phyloP scores from a whole-genome alignment of 176 grass and related monocot genomes.

The Stipa capillata region DNA sequence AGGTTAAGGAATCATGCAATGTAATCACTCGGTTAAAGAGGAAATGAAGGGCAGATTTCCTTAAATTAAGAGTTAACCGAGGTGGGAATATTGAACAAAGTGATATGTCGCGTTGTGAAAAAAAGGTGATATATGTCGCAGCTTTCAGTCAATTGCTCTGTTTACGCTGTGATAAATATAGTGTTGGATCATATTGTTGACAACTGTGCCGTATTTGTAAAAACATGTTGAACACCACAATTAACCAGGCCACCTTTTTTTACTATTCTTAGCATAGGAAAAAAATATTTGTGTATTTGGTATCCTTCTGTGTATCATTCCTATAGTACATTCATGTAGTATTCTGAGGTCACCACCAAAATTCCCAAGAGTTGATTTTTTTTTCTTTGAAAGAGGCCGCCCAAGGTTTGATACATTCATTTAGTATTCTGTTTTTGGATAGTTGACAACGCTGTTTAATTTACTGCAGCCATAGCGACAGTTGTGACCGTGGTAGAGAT shows the following conservation, averaged over 20 bases:
- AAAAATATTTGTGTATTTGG: neutral
- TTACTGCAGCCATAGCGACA: conserved; percentile 54
- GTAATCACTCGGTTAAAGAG: too few species aligned
- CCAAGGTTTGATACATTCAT: neutral
- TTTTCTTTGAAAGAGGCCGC: too few species aligned
- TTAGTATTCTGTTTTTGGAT: neutral
- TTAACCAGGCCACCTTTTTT: neutral
- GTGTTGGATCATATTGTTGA: neutral
- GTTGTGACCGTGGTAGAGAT: conserved; percentile 68
- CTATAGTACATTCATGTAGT: neutral
- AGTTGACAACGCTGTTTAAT: neutral
- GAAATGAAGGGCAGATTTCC: too few species aligned
- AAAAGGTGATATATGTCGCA: neutral
- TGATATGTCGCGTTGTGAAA: too few species aligned
- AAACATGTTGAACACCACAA: neutral
- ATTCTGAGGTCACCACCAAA: neutral
- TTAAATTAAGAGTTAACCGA: too few species aligned
- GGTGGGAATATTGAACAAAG: neutral
- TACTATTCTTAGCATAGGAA: neutral
- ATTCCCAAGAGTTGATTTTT: neutral
- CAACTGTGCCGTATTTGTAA: neutral
- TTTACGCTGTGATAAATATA: neutral
- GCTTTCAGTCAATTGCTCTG: neutral
- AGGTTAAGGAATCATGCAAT: too few species aligned
- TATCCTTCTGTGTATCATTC: neutral